Evolutionary conservation across 164 flowering plant species (phyloP).

Genomic region (Stephania cephalantha): DNA sequence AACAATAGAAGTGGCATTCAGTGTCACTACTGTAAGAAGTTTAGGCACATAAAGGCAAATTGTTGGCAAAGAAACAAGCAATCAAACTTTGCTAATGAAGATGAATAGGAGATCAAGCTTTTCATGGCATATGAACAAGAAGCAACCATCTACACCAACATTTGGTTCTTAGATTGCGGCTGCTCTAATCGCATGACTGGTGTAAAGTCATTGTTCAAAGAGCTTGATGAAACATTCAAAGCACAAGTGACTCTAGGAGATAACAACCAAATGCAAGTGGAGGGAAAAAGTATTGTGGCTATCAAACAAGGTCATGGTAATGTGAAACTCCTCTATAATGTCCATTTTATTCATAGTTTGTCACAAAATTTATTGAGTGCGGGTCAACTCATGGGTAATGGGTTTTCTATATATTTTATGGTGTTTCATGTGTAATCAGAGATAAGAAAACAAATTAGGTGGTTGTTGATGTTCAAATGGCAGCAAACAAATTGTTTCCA

Average conservation of each 20-base stretch:
- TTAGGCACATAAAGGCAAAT: background rate
- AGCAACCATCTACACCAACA: too few relatives aligned
- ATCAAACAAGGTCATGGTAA: background rate
- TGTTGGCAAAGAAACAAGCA: background rate
- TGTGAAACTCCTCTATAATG: background rate
- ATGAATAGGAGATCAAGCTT: conserved; percentile 4
- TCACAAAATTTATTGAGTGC: conserved; percentile 9
- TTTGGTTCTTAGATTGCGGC: too few relatives aligned
- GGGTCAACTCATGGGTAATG: conserved; percentile 5
- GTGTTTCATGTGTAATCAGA: conserved; percentile 3
- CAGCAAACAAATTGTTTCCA: conserved; percentile 12
- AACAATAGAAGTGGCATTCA: too few relatives aligned
- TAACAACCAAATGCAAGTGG: too few relatives aligned
- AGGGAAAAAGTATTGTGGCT: too few relatives aligned
- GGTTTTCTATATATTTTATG: conserved; percentile 10
- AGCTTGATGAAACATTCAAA: too few relatives aligned
- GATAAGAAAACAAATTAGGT: background rate
- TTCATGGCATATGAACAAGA: conserved; percentile 3
- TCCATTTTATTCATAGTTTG: conserved; percentile 5
- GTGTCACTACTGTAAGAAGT: background rate
- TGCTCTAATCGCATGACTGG: too few relatives aligned
- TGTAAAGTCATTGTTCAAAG: too few relatives aligned
- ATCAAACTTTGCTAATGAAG: background rate
- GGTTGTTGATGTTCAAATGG: background rate
- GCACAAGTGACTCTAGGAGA: too few relatives aligned